Evolutionary conservation across 2,329 filamentous ascomycete genomes (phyloP).

Genomic region (Aspergillus tanneri): DNA sequence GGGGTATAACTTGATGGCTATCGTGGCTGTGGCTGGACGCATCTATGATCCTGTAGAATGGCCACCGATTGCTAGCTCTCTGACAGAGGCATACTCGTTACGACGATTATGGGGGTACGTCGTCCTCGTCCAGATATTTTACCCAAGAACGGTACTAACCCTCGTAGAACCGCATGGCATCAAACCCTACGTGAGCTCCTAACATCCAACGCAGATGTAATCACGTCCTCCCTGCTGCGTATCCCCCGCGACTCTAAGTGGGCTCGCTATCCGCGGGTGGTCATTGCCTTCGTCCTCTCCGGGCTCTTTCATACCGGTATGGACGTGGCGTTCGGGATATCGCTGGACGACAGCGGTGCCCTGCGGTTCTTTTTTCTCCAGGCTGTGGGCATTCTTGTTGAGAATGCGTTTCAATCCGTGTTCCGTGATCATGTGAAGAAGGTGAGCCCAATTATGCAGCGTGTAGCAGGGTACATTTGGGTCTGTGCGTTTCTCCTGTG

Average conservation of each 20-base stretch:
- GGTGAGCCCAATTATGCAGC: neutral
- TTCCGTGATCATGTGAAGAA: neutral
- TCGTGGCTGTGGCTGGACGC: conserved; percentile 8
- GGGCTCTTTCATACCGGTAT: conserved; percentile 19
- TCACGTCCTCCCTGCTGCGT: conserved; percentile 8
- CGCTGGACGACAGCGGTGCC: conserved; percentile 10
- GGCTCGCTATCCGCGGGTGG: conserved; percentile 11
- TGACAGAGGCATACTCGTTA: conserved; percentile 15
- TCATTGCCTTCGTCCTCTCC: conserved; percentile 17
- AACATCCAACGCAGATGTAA: conserved; percentile 16
- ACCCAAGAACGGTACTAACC: too few relatives aligned
- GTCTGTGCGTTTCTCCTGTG: conserved; percentile 17
- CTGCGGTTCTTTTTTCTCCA: conserved; percentile 22
- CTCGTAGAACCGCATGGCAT: conserved; percentile 19
- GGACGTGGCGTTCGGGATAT: conserved; percentile 21
- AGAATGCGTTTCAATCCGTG: conserved; percentile 1
- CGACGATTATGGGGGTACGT: conserved; percentile 21
- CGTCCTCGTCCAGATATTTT: too few relatives aligned
- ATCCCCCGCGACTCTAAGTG: neutral
- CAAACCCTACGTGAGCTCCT: conserved; percentile 20
- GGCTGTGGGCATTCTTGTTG: conserved; percentile 12
- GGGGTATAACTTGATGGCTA: conserved; percentile 10
- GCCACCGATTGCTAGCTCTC: conserved; percentile 17
- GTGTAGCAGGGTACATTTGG: conserved; percentile 18
- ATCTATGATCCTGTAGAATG: conserved; percentile 14